Evolutionary conservation across 805 yeast species (phyloP), one percentile per base, ranked within the genome.

Genomic region (Nakazawaea populi): DNA sequence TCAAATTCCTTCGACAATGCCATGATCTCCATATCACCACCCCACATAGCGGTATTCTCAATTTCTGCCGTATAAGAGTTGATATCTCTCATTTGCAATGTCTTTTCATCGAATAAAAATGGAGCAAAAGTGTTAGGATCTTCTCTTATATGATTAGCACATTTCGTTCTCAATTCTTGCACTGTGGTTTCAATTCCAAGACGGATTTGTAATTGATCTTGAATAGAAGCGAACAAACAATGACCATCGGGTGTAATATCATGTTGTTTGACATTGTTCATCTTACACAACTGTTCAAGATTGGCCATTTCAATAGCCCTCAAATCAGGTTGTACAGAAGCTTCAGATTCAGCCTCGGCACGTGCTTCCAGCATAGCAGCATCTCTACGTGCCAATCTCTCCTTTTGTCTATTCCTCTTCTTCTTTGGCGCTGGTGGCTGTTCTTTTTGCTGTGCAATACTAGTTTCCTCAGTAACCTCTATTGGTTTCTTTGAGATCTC

Each of bases 171-270:
- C 52, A 92, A 71, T 28, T 79, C 80, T 52, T 74, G 72, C 12
- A 82, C 73, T 1, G 74, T 54, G 28, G 58, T 60, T 3, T 61
- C 62, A 6, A 66, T 55, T 3, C 61, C 67, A 32, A 79, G 88
- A 27, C 96, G 77, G 4, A 60, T 52, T 44, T 62, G 56, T 54
- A 92, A 67, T 61, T 92, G 98, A 63, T 92, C 96, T 27, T 83
- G 73, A 18, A 92, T 76, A 0, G 96, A 85, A 4, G 92, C 87
- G 71, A 89, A 94, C 34, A 92, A 69, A 73, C 99, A 94, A 65
- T 92, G 92, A 0, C 98, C 99, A 65, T 92, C 98, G 0, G 98
- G 96, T 53, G 76, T 72, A 44, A 90, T 87, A 56, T 90, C 96
- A 54, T 74, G 67, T 56, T 84, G 82, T 24, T 55, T 60, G n/a